Base-by-base conservation (phyloP, 176 grass and related monocot genomes). In the Paspalum notatum region DNA sequence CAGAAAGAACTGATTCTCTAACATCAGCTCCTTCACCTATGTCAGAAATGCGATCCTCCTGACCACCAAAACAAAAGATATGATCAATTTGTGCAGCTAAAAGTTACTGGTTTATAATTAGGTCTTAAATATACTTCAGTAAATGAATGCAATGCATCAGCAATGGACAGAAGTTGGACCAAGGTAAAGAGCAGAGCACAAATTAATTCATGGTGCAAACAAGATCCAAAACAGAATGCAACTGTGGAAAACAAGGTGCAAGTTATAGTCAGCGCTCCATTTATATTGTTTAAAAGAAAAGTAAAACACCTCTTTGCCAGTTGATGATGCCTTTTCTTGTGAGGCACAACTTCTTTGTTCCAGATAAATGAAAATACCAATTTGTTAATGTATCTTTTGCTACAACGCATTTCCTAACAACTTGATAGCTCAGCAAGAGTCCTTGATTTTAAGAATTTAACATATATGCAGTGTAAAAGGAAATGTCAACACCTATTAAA, bases 11-110 rank as follows among this genome's bases (percentile, higher is more conserved):
- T 25, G 88, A 88, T 71, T 98, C 96, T 83, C 92, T 92, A 80
- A 78, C 77, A 84, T 98, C 92, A 89, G 92, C 92, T 81, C 85
- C 84, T 84, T 85, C 80, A 59, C 96, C 96, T 86, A 98, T 98
- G 78, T 91, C 96, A 87, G 92, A 93, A 86, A 95, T 86, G 59
- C 81, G 90, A 83, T 93, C 88, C 72, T 95, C 96, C 96, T 99
- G 75, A 13, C 66, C 22, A 82, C 51, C 84, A 82, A 51, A 85
- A 77, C 84, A 82, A 41, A 83, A 81, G 72, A 81, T 48, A 62
- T 80, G 64, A 63, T 82, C 64, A 74, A 43, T 68, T 27, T 52
- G 78, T 17, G 49, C 58, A 56, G 46, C 22, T 83, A 70, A 39
- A 75, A 61, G 46, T 85, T 77, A 60, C 54, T 53, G 20, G 13